Evolutionary conservation across 2,329 filamentous ascomycete species (phyloP), one percentile per base, ranked within the genome.

Genomic region (Beauveria pseudobassiana): DNA sequence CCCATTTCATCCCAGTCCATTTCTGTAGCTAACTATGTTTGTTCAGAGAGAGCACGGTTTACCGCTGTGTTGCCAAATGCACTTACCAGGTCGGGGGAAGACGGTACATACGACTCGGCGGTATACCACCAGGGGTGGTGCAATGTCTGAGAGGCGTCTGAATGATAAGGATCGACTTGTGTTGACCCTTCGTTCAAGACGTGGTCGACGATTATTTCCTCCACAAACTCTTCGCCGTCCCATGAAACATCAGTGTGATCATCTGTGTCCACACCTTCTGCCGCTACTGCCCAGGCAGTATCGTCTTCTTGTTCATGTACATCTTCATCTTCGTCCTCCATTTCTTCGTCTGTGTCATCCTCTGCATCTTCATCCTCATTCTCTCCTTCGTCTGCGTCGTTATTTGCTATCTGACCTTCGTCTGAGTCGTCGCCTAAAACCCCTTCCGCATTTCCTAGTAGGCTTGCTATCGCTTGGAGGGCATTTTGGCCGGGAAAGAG

Each of bases 341-440:
- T 64, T 24, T 66, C 56, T 9, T 65, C 66, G 46, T 42, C 50
- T 3, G 64, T 63, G 20, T 67, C 67, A 12, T 65, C 63, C 60
- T 22, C 20, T 22, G 20, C 20, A 22, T 46, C 28, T 3, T 51
- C 55, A 10, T 57, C 26, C 6, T 24, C 20, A 40, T 52, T 22
- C 1, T 45, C 50, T 12, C 55, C 49, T 12, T 46, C 45, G 46
- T 22, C 18, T 1, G 63, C 63, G 18, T 66, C 66, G 20, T 65
- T 63, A 14, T 9, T 20, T 14, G 22, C 5, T 16, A 30, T 42
- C 8, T 64, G 60, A 20, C 65, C 63, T 22, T 45, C 42, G 1
- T 62, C 63, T 43, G 48, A 52, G 42, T 52, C 51, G 24, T 49
- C 56, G 12, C 59, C 50, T n/a, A 24, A 24, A 24, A 28, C 18